Evolutionary conservation across 192 early-diverging fungal genomes (phyloP).

Genomic region (Umbelopsis sp.): DNA sequence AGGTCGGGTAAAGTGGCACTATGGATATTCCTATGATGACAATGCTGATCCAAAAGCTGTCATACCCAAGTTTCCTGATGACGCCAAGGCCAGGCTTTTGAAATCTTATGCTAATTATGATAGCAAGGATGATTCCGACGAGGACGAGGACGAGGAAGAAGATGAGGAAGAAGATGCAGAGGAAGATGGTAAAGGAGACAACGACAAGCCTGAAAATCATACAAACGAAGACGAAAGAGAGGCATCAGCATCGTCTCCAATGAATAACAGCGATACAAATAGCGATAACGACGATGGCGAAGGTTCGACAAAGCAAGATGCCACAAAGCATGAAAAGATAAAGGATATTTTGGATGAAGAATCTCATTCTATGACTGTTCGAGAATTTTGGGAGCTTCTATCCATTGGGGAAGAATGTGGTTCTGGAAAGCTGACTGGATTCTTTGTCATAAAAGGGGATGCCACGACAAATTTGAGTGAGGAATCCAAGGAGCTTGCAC

Average conservation of each 20-base stretch:
- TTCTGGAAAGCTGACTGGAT: conserved; percentile 67
- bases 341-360: neutral
- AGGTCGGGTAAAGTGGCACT: conserved; percentile 27
- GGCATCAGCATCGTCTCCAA: no score
- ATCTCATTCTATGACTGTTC: conserved; percentile 44
- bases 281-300: neutral
- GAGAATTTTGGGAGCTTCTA: conserved; percentile 67
- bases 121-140: conserved; percentile 27
- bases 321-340: neutral
- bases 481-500: neutral
- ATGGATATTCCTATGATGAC: conserved; percentile 43
- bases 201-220: conserved; percentile 31
- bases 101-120: conserved; percentile 24
- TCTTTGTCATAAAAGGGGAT: conserved; percentile 45
- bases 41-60: conserved; percentile 36
- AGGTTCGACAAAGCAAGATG: neutral
- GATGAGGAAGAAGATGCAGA: conserved; percentile 24
- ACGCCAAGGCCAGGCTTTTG: conserved; percentile 52
- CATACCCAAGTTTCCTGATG: conserved; percentile 57
- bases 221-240: conserved; percentile 15
- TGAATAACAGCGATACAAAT: neutral
- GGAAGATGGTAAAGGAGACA: conserved; percentile 28
- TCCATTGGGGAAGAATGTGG: conserved; percentile 76
- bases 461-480: neutral
- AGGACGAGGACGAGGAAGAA: conserved; percentile 33